These are phyloP conservation scores for Rubroboletus satanas DNA, from an alignment of 768 basidiomycete species.

Conservation along the genomic window DNA sequence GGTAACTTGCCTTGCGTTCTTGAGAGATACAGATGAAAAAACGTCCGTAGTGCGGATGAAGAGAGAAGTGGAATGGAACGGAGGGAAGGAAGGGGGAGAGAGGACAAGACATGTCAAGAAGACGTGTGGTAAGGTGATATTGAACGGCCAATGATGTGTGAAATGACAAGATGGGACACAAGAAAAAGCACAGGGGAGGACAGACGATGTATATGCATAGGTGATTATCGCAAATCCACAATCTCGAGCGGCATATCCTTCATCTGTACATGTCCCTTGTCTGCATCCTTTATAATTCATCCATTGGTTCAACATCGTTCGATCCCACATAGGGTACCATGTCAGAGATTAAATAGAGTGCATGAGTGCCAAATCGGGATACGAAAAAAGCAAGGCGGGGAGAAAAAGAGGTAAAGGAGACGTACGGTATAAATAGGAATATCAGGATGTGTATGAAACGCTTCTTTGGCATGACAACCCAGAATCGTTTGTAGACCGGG, in stretches of 20 bases:
- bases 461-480: slow-evolving; percentile 62
- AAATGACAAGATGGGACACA: background rate
- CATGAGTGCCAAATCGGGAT: background rate
- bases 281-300: slow-evolving; percentile 56
- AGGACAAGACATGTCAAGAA: too few relatives aligned
- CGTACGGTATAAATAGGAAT: slow-evolving; percentile 82
- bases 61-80: too few relatives aligned
- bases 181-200: too few relatives aligned
- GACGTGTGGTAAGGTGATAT: too few relatives aligned
- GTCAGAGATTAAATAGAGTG: background rate
- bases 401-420: slow-evolving; percentile 11
- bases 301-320: background rate
- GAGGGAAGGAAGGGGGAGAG: too few relatives aligned
- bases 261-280: slow-evolving; percentile 81
- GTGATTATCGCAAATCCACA: slow-evolving; percentile 62
- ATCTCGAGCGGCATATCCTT: slow-evolving; percentile 72
- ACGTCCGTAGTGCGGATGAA: too few relatives aligned
- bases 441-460: slow-evolving; percentile 86
- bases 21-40: too few relatives aligned
- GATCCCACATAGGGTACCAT: background rate
- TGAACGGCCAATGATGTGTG: background rate
- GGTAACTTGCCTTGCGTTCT: too few relatives aligned
- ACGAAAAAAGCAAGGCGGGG: background rate
- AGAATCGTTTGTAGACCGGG: slow-evolving; percentile 73
- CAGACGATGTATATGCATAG: background rate